A percentile compares a stretch with the other conserved stretches of the same genome.
Conservation (phyloP, 768 basidiomycete genomes). For the Pulveroboletus sp. region DNA sequence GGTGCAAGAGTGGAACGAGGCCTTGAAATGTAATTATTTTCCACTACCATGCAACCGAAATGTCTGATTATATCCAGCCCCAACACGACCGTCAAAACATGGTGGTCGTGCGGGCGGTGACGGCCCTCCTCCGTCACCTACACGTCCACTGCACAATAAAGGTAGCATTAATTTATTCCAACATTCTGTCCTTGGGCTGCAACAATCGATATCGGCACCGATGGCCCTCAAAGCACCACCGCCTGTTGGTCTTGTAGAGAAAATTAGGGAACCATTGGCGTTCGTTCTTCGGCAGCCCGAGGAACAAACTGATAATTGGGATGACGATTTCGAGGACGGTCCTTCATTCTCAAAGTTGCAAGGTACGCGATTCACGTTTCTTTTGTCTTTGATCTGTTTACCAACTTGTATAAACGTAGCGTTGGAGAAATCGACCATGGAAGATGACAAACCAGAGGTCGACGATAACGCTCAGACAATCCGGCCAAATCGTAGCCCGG, state of each 20-base stretch:
- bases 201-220: constrained; percentile 34
- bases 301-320: constrained; percentile 95
- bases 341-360: constrained; percentile 86
- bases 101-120: constrained; percentile 40
- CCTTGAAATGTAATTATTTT: constrained; percentile 68
- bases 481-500: constrained; percentile 71
- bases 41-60: constrained; percentile 14
- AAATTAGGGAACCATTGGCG: constrained; percentile 52
- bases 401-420: constrained; percentile 35
- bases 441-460: constrained; percentile 51
- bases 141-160: constrained; percentile 31
- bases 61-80: constrained; percentile 44
- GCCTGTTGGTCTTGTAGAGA: constrained; percentile 34
- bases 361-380: constrained; percentile 30
- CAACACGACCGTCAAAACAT: constrained; percentile 71
- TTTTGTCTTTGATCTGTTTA: background rate
- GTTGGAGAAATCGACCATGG: constrained; percentile 57
- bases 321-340: constrained; percentile 95
- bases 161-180: constrained; percentile 26
- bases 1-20: constrained; percentile 99
- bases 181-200: constrained; percentile 33
- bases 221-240: constrained; percentile 22
- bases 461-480: constrained; percentile 85
- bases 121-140: constrained; percentile 45
- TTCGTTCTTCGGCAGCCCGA: constrained; percentile 72